Evolutionary conservation across 176 grass and related monocot species (phyloP).

Genomic region (Oryza coarctata): DNA sequence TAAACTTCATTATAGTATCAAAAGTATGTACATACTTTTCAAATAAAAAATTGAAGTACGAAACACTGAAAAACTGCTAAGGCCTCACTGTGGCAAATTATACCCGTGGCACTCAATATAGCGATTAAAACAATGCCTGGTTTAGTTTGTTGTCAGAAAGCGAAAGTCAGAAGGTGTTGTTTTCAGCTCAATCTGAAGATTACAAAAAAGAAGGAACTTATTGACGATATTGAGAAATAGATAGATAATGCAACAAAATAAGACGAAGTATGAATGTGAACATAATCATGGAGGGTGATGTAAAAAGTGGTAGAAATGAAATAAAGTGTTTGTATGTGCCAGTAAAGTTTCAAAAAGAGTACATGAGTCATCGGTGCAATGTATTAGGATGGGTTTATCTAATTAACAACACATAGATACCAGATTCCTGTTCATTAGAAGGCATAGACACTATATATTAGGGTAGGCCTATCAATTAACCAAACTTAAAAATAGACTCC

Average conservation of each 20-base stretch:
- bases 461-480: not conserved
- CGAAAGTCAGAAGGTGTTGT: conserved; percentile 78
- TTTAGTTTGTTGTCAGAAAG: conserved; percentile 87
- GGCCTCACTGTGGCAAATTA: conserved; percentile 48
- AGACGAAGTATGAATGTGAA: not conserved
- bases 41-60: not conserved
- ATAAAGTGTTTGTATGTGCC: not conserved
- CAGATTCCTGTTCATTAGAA: not conserved
- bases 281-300: not conserved
- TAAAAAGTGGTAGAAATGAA: not conserved
- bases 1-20: conserved; percentile 55
- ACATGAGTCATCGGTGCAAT: not conserved
- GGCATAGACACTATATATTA: not conserved
- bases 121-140: conserved; percentile 79
- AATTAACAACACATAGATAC: not conserved
- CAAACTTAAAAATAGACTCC: not conserved
- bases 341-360: not conserved
- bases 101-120: conserved; percentile 84
- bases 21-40: conserved; percentile 74
- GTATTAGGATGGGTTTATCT: not conserved
- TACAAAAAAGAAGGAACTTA: not conserved
- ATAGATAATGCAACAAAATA: not conserved
- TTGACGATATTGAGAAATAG: not conserved
- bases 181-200: conserved; percentile 74
- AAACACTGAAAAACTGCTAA: not conserved